A percentile compares a stretch with the other conserved stretches of the same genome.
phyloP scores from a whole-genome alignment of 2,329 filamentous ascomycete genomes.

The Botrytis porri region DNA sequence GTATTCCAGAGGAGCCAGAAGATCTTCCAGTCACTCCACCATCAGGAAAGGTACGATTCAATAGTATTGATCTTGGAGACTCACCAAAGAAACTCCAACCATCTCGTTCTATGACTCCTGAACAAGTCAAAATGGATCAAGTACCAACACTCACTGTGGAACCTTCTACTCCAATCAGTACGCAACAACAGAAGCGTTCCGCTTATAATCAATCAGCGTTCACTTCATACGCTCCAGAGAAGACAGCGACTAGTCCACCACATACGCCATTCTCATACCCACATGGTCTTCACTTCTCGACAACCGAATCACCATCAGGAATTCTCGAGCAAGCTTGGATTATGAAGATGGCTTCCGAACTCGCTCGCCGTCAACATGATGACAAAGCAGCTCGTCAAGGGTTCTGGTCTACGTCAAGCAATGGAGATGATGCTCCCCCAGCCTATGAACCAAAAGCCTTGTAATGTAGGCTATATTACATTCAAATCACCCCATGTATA shows the following conservation, averaged over 20 bases:
- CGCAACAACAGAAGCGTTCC: conserved; percentile 22
- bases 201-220: conserved; percentile 20
- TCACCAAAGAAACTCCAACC: conserved; percentile 35
- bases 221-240: conserved; percentile 29
- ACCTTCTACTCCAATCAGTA: conserved; percentile 25
- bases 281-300: conserved; percentile 23
- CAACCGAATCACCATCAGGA: conserved; percentile 28
- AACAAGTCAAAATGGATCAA: conserved; percentile 21
- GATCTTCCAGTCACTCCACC: conserved; percentile 54
- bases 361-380: conserved; percentile 81
- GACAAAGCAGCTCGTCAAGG: conserved; percentile 60
- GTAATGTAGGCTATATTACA: conserved; percentile 15
- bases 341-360: conserved; percentile 90
- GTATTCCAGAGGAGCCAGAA: conserved; percentile 59
- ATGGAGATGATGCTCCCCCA: conserved; percentile 54
- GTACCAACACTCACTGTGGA: conserved; percentile 15
- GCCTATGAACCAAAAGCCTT: conserved; percentile 51
- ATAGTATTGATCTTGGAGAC: conserved; percentile 39
- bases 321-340: conserved; percentile 68
- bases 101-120: conserved; percentile 21
- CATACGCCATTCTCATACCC: conserved; percentile 22
- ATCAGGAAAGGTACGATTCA: conserved; percentile 39
- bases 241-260: conserved; percentile 19
- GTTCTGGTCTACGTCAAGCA: conserved; percentile 42
- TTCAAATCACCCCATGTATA: neutral